phyloP scores from a whole-genome alignment of 2,329 filamentous ascomycete species.

The Colletotrichum neosansevieriae region DNA sequence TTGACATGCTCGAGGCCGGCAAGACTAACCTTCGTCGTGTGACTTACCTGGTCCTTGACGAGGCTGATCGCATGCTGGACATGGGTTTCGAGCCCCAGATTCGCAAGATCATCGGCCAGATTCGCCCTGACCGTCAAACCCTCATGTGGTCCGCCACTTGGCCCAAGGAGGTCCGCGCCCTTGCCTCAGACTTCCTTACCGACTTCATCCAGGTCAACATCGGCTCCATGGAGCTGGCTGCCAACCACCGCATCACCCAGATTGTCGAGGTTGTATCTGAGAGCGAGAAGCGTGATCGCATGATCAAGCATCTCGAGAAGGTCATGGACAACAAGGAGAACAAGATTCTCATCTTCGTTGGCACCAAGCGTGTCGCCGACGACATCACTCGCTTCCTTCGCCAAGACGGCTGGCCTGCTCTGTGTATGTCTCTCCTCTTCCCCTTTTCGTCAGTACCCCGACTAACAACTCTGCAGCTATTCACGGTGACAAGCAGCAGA shows the following conservation, averaged over 20 bases:
- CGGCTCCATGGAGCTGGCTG: constrained; percentile 93
- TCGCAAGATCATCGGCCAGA: constrained; percentile 97
- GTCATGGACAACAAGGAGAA: constrained; percentile 97
- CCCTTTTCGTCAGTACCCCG: neutral
- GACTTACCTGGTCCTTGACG: constrained; percentile 97
- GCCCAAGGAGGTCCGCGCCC: constrained; percentile 96
- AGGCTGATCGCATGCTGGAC: constrained; percentile 99
- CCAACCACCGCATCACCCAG: constrained; percentile 98
- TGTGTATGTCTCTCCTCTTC: constrained; percentile 76
- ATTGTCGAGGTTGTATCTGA: constrained; percentile 96
- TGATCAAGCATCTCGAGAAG: constrained; percentile 97
- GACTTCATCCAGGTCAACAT: constrained; percentile 99
- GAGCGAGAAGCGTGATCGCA: constrained; percentile 96
- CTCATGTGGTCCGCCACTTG: constrained; percentile 99
- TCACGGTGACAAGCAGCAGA: constrained; percentile 99
- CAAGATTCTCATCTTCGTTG: constrained; percentile 96
- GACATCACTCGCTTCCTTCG: constrained; percentile 98
- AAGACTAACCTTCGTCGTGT: constrained; percentile 98
- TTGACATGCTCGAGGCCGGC: constrained; percentile 97
- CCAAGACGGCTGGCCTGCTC: constrained; percentile 96
- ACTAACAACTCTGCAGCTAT: constrained; percentile 75
- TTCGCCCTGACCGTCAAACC: constrained; percentile 97
- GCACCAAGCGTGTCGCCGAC: constrained; percentile 94
- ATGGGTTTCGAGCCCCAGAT: constrained; percentile 99
- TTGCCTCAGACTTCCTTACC: constrained; percentile 90